Conservation (phyloP, 371 early-diverging fungal species). For the Synchytrium microbalum region DNA sequence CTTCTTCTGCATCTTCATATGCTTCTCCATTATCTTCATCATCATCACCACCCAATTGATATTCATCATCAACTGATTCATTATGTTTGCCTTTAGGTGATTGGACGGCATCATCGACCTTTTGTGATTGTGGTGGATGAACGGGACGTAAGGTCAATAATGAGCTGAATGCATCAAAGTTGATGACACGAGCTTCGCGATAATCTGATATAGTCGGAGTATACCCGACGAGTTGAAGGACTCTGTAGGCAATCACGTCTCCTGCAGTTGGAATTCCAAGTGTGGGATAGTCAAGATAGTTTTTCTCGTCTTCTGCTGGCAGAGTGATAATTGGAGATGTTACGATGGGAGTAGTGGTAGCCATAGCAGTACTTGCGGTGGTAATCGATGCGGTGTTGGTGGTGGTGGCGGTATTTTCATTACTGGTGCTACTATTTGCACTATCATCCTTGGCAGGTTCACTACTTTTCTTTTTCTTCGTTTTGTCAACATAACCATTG, state of each 20-base stretch:
- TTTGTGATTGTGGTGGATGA: no score
- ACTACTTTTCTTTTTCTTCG: no score
- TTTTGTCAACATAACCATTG: no score
- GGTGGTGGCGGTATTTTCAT: not conserved
- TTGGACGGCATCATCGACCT: not conserved
- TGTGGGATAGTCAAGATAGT: not conserved
- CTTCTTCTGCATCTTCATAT: no score
- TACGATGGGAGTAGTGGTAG: not conserved
- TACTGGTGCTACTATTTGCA: not conserved
- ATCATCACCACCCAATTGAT: no score
- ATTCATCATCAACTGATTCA: not conserved
- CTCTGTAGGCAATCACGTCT: not conserved
- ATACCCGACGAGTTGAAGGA: not conserved
- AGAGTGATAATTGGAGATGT: no score
- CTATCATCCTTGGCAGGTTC: no score
- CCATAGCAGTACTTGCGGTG: not conserved
- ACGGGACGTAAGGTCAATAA: not conserved
- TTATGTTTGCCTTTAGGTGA: no score
- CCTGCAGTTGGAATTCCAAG: not conserved
- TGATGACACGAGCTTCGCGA: not conserved
- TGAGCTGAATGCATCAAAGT: not conserved
- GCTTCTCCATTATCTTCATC: not conserved
- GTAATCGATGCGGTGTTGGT: not conserved
- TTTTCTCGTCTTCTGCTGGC: no score
- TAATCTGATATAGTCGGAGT: not conserved